Conservation (phyloP, 1,139 yeast genomes). For the Sugiyamaella xylanicola region DNA sequence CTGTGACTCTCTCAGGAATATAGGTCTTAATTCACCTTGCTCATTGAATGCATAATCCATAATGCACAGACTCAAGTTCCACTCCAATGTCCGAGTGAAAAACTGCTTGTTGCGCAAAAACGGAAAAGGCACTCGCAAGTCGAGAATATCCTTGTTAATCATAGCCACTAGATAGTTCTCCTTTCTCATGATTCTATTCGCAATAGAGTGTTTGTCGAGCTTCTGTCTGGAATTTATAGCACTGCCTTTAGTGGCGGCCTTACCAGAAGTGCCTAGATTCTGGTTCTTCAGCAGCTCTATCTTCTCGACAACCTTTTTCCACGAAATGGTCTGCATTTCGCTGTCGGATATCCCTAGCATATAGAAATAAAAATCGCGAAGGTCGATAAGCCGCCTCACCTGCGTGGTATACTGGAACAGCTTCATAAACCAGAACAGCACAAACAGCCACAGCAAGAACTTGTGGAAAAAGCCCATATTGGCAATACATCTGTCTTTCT, state of each 20-base stretch:
- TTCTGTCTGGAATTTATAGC: conserved; percentile 62
- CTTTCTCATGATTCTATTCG: conserved; percentile 91
- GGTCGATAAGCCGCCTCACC: conserved; percentile 58
- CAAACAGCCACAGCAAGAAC: conserved; percentile 63
- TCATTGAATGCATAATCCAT: conserved; percentile 83
- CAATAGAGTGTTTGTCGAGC: conserved; percentile 90
- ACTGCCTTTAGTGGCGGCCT: conserved; percentile 17
- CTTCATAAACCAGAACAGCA: conserved; percentile 57
- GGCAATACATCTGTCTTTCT: conserved; percentile 62
- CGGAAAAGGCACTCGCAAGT: conserved; percentile 60
- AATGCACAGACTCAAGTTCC: conserved; percentile 89
- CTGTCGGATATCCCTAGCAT: conserved; percentile 71
- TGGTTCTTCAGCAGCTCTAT: conserved; percentile 75
- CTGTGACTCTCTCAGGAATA: conserved; percentile 70
- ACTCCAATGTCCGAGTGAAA: conserved; percentile 84
- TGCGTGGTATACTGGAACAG: conserved; percentile 56
- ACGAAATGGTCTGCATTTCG: conserved; percentile 88
- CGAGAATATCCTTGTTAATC: conserved; percentile 74
- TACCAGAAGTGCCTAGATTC: conserved; percentile 65
- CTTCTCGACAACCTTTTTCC: conserved; percentile 86
- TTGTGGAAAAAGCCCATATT: conserved; percentile 53
- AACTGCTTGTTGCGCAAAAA: conserved; percentile 44
- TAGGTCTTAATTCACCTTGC: conserved; percentile 79
- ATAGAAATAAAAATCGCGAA: conserved; percentile 64
- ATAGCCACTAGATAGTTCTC: conserved; percentile 92